phyloP scores from a whole-genome alignment of 768 basidiomycete species.

The Boletus tylopilopsis region DNA sequence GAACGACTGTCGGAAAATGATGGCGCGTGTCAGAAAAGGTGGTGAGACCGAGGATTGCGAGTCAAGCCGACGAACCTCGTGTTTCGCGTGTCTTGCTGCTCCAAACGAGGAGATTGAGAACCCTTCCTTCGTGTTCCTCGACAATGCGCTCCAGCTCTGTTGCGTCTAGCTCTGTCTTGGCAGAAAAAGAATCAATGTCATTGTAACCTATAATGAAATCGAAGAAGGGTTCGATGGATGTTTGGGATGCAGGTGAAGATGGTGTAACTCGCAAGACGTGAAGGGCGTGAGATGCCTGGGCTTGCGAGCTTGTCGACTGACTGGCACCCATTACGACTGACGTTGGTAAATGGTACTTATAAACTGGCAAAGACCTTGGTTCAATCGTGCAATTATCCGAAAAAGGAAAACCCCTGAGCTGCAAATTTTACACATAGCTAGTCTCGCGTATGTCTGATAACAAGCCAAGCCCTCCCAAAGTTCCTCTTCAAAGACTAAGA shows the following conservation, averaged over 20 bases:
- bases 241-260: constrained; percentile 81
- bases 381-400: background rate
- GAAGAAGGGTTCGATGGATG: constrained; percentile 87
- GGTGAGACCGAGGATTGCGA: background rate
- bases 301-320: constrained; percentile 54
- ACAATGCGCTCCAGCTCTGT: constrained; percentile 75
- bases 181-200: constrained; percentile 56
- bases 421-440: too few species aligned
- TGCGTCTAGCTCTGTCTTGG: constrained; percentile 57
- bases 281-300: constrained; percentile 48
- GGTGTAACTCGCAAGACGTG: constrained; percentile 91
- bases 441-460: too few species aligned
- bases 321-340: constrained; percentile 59
- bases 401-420: constrained; percentile 9
- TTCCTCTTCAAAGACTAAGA: too few species aligned
- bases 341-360: background rate
- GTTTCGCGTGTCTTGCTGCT: constrained; percentile 73
- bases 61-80: constrained; percentile 47
- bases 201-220: constrained; percentile 91
- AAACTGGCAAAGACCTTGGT: background rate
- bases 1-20: constrained; percentile 65
- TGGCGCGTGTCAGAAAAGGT: too few species aligned
- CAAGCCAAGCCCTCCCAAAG: too few species aligned
- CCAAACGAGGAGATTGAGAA: constrained; percentile 75
- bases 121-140: constrained; percentile 71